A percentile compares a stretch with the other conserved stretches of the same genome.
Conservation (phyloP, 441 rosid species). For the Oxalis stricta region DNA sequence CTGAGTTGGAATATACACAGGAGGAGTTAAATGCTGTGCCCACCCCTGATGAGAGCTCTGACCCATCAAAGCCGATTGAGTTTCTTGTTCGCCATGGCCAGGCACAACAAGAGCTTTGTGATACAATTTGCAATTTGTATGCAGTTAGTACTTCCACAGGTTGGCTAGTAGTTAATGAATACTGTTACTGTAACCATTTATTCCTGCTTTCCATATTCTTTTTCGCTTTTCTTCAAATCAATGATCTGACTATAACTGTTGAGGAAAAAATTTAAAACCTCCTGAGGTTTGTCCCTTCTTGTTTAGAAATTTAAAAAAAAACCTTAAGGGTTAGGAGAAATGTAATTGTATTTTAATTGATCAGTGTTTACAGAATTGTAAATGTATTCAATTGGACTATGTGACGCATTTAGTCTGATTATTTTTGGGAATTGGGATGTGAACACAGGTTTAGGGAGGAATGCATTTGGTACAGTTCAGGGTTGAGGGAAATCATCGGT, state of each 20-base stretch:
- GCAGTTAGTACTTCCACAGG: conserved; percentile 86
- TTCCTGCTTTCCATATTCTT: neutral
- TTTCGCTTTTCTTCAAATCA: neutral
- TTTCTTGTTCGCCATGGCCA: conserved; percentile 90
- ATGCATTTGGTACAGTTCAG: conserved; percentile 82
- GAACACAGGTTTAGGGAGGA: conserved; percentile 74
- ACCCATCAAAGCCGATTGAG: conserved; percentile 63
- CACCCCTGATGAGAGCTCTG: conserved; percentile 56
- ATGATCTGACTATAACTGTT: too few species aligned
- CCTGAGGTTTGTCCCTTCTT: too few species aligned
- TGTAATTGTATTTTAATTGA: too few species aligned
- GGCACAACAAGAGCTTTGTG: conserved; percentile 91
- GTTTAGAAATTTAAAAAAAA: too few species aligned
- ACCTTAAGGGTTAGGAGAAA: too few species aligned
- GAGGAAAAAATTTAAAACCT: too few species aligned
- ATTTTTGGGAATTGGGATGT: conserved; percentile 11
- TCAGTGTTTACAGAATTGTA: neutral
- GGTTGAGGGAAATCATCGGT: conserved; percentile 69
- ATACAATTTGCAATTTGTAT: conserved; percentile 82
- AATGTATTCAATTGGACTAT: neutral
- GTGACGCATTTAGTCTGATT: conserved; percentile 2
- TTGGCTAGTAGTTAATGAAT: conserved; percentile 14
- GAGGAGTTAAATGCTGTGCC: conserved; percentile 89
- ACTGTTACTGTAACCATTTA: conserved; percentile 2
- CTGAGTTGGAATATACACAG: conserved; percentile 90